These are phyloP conservation scores for Venturia effusa DNA, from an alignment of 2,329 filamentous ascomycete species.

Conservation along the genomic window DNA sequence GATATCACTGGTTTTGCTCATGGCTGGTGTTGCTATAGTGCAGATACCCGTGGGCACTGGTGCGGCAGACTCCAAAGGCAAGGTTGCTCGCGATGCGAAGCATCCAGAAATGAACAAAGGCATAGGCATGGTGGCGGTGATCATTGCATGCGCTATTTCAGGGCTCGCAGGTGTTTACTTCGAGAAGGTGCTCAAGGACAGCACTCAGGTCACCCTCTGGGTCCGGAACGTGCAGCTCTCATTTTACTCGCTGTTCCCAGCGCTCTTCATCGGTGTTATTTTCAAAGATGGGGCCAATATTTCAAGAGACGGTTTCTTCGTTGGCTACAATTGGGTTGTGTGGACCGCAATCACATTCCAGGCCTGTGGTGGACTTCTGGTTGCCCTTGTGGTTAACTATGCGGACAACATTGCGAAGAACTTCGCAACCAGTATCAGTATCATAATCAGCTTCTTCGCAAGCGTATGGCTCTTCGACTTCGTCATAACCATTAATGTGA, in stretches of 20 bases:
- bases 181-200: slow-evolving; percentile 85
- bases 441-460: slow-evolving; percentile 74
- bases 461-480: slow-evolving; percentile 83
- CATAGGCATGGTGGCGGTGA: slow-evolving; percentile 66
- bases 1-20: slow-evolving; percentile 68
- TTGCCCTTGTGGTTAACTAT: slow-evolving; percentile 70
- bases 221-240: slow-evolving; percentile 89
- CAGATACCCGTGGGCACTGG: slow-evolving; percentile 54
- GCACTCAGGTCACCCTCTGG: slow-evolving; percentile 74
- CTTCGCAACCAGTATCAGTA: slow-evolving; percentile 85
- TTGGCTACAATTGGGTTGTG: slow-evolving; percentile 86
- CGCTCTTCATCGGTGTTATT: slow-evolving; percentile 74
- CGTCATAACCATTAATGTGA: slow-evolving; percentile 58
- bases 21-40: slow-evolving; percentile 73
- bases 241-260: slow-evolving; percentile 86
- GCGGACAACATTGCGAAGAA: slow-evolving; percentile 89
- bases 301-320: slow-evolving; percentile 77
- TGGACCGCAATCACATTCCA: slow-evolving; percentile 79
- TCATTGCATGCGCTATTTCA: slow-evolving; percentile 68
- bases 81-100: slow-evolving; percentile 57
- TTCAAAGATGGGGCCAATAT: slow-evolving; percentile 82
- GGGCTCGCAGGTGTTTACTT: slow-evolving; percentile 80
- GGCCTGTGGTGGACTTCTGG: slow-evolving; percentile 72
- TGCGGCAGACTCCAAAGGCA: slow-evolving; percentile 34
- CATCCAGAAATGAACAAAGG: slow-evolving; percentile 60